Evolutionary conservation across 345 rosid species (phyloP).

Genomic region (Laguncularia racemosa): DNA sequence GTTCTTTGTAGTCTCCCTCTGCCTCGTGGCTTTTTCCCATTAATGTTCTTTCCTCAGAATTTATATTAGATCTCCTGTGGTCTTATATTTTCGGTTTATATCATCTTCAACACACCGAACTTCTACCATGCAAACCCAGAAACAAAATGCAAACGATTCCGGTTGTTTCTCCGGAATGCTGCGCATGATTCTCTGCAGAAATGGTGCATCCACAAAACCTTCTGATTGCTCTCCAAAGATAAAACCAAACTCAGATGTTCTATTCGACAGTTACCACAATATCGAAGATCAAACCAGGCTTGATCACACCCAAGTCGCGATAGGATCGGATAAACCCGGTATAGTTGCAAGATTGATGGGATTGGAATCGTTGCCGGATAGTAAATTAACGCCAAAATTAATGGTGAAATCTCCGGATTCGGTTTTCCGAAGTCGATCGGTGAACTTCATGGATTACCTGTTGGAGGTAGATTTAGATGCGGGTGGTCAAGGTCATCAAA

Average conservation of each 20-base stretch:
- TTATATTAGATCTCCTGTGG: not conserved
- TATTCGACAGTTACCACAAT: not conserved
- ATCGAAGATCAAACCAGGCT: conserved; percentile 10
- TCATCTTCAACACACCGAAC: not conserved
- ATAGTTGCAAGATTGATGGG: conserved; percentile 91
- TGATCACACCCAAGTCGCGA: conserved; percentile 13
- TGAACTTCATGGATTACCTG: conserved; percentile 80
- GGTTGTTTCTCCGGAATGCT: conserved; percentile 59
- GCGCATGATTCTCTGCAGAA: conserved; percentile 56
- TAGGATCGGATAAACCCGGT: conserved; percentile 32
- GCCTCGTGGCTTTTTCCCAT: no score
- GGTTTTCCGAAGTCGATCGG: conserved; percentile 70
- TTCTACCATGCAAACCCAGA: conserved; percentile 23
- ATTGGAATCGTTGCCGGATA: conserved; percentile 45
- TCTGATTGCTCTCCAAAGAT: conserved; percentile 27
- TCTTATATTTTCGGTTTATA: not conserved
- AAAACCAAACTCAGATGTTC: conserved; percentile 9
- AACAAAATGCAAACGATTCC: conserved; percentile 19
- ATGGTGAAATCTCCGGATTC: conserved; percentile 25
- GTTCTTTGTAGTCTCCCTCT: no score
- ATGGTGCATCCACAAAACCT: conserved; percentile 69
- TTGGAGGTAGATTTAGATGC: conserved; percentile 22
- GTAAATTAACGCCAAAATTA: conserved; percentile 26
- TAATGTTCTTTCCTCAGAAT: no score
- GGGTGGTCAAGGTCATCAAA: conserved; percentile 15